Evolutionary conservation across 2,329 filamentous ascomycete genomes (phyloP).

Genomic region (Delphinella strobiligena): DNA sequence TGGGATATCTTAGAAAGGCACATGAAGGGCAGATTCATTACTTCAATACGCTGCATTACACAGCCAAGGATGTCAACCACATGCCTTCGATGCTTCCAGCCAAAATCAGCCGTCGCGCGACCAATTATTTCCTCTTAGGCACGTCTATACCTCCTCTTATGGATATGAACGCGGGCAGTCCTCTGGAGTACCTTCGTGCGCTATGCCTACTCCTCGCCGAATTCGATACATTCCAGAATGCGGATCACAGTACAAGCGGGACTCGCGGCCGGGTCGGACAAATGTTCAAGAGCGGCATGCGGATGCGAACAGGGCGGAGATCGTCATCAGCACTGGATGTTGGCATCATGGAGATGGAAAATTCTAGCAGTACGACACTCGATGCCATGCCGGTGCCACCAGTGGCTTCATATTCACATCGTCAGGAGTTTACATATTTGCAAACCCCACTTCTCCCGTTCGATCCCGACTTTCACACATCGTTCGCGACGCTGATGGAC

Average conservation of each 20-base stretch:
- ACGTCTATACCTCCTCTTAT: conserved; percentile 81
- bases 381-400: conserved; percentile 9
- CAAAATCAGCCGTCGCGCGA: conserved; percentile 78
- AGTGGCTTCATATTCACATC: conserved; percentile 48
- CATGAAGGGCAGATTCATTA: conserved; percentile 93
- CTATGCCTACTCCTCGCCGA: conserved; percentile 77
- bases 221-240: conserved; percentile 88
- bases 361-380: conserved; percentile 8
- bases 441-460: conserved; percentile 89
- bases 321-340: conserved; percentile 50
- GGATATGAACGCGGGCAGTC: conserved; percentile 69
- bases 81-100: conserved; percentile 78
- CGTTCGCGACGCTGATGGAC: conserved; percentile 90
- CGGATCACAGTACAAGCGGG: conserved; percentile 54
- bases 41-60: conserved; percentile 95
- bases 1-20: conserved; percentile 85
- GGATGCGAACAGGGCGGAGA: conserved; percentile 28
- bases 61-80: conserved; percentile 63
- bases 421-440: conserved; percentile 74
- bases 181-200: conserved; percentile 75
- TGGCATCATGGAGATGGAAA: conserved; percentile 29
- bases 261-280: conserved; percentile 58
- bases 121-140: conserved; percentile 85
- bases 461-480: conserved; percentile 94
- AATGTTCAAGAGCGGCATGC: conserved; percentile 38